These are phyloP conservation scores for Aspergillus uvarum DNA, from an alignment of 2,329 filamentous ascomycete species.

Conservation along the genomic window DNA sequence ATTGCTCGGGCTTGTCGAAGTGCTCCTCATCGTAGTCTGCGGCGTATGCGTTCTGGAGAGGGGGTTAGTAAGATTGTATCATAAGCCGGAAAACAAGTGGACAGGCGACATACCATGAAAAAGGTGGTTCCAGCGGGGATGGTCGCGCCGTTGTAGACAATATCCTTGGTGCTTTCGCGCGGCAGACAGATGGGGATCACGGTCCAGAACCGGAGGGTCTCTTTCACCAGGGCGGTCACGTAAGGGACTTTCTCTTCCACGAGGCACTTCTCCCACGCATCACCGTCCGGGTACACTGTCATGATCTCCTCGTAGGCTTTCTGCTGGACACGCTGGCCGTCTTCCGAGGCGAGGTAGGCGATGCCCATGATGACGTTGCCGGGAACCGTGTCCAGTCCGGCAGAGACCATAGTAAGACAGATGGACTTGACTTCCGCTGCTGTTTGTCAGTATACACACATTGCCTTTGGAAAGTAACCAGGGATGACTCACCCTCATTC, in stretches of 20 bases:
- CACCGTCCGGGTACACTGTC: conserved; percentile 67
- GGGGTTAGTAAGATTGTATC: not conserved
- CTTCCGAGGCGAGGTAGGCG: conserved; percentile 67
- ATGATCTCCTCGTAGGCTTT: conserved; percentile 70
- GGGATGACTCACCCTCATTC: conserved; percentile 55
- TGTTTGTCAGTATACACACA: conserved; percentile 6
- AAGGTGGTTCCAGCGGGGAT: conserved; percentile 77
- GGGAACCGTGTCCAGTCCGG: conserved; percentile 77
- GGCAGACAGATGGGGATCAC: conserved; percentile 79
- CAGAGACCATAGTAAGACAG: conserved; percentile 78
- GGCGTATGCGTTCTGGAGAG: conserved; percentile 64
- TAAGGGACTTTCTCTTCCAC: conserved; percentile 74
- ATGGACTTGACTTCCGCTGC: conserved; percentile 75
- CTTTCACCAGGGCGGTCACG: conserved; percentile 74
- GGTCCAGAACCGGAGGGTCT: conserved; percentile 74
- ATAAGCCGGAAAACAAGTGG: too few species aligned
- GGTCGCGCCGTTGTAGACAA: conserved; percentile 63
- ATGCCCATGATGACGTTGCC: conserved; percentile 78
- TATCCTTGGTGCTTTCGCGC: conserved; percentile 68
- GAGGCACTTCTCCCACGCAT: conserved; percentile 74
- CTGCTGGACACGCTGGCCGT: conserved; percentile 69
- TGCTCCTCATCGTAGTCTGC: conserved; percentile 70
- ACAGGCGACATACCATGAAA: conserved; percentile 60
- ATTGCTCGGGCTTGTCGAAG: conserved; percentile 63
- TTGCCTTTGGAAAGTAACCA: too few species aligned